Conservation (phyloP, 2,329 filamentous ascomycete genomes). For the Diaporthe helianthi region DNA sequence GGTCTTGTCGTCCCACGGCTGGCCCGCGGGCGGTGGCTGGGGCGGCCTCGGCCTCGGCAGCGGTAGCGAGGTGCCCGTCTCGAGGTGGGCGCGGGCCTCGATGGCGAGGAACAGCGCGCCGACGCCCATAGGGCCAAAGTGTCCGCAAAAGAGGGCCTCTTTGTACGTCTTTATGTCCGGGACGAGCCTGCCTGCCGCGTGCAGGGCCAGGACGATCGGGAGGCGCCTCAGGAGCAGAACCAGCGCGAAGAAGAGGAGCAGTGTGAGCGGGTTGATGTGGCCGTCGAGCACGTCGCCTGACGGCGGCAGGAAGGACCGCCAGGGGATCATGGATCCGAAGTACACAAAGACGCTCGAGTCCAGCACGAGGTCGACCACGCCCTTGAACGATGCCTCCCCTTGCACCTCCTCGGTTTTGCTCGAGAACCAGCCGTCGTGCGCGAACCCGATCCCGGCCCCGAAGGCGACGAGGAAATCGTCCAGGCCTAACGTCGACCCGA, state of each 20-base stretch:
- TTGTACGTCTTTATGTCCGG: slow-evolving; percentile 32
- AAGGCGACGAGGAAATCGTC: slow-evolving; percentile 42
- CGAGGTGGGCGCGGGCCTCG: slow-evolving; percentile 30
- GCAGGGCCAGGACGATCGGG: slow-evolving; percentile 36
- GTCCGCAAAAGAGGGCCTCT: slow-evolving; percentile 41
- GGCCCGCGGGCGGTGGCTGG: background rate
- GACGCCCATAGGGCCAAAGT: slow-evolving; percentile 43
- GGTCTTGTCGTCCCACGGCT: slow-evolving; percentile 19
- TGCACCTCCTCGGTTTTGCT: slow-evolving; percentile 32
- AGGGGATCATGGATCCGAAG: slow-evolving; percentile 40
- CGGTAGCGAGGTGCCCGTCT: slow-evolving; percentile 27
- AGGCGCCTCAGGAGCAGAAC: slow-evolving; percentile 38
- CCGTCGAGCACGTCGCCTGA: background rate
- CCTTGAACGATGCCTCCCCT: slow-evolving; percentile 35
- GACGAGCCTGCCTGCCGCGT: slow-evolving; percentile 32
- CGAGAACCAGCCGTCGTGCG: slow-evolving; percentile 35
- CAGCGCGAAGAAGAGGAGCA: slow-evolving; percentile 36
- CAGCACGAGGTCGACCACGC: slow-evolving; percentile 39
- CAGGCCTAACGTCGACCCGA: slow-evolving; percentile 38
- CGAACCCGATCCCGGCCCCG: slow-evolving; percentile 37
- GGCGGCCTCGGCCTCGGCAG: background rate
- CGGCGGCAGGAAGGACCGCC: slow-evolving; percentile 33
- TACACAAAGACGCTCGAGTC: slow-evolving; percentile 40
- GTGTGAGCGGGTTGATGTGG: slow-evolving; percentile 34
- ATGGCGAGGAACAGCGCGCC: slow-evolving; percentile 39